Base-by-base conservation (phyloP, 179 eudicot genomes). In the Spergularia azorica region DNA sequence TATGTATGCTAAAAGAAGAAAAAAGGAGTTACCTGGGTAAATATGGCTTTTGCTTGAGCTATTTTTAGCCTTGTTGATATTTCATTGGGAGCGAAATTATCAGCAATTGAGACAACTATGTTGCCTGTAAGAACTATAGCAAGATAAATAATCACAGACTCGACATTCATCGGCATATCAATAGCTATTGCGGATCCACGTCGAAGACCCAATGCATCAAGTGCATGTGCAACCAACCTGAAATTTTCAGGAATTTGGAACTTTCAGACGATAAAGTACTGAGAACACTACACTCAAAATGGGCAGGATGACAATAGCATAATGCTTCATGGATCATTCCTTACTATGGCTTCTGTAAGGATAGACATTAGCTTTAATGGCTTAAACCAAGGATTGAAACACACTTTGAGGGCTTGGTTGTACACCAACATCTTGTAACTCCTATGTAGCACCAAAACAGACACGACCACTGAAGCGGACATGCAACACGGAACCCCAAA, bases 161-260 rank as follows among this genome's bases (percentile, higher is more conserved):
- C 84, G 36, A 93, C 94, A 86, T 88, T 84, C 99, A 95, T 95
- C 39, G 99, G 97, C 99, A 95, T 95, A 83, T 91, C 98, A 77
- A 95, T 91, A 54, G 99, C 99, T 86, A 95, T 88, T 71, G 98
- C 95, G 73, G 99, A 91, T 86, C 98, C 96, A 80, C 77, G 83
- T 52, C 89, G 90, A 83, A 95, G 82, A 71, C 87, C 88, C 77
- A 95, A 81, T 43, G 91, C 86, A 71, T 83, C 90, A 81, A 93
- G 82, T 38, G 94, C 94, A 87, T 93, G 81, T 51, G 97, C 95
- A 76, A 88, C 94, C 74, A 75, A 72, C 98, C 99, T 95, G 81
- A 79, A 81, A 75, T 77, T 32, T 63, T 48, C 67, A 61, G 46
- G 66, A n/a, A 71, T 63, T 72, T 60, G 77, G 16, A 41, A 63